These are phyloP conservation scores for Durio zibethinus DNA, from an alignment of 345 rosid genomes.

Conservation along the genomic window DNA sequence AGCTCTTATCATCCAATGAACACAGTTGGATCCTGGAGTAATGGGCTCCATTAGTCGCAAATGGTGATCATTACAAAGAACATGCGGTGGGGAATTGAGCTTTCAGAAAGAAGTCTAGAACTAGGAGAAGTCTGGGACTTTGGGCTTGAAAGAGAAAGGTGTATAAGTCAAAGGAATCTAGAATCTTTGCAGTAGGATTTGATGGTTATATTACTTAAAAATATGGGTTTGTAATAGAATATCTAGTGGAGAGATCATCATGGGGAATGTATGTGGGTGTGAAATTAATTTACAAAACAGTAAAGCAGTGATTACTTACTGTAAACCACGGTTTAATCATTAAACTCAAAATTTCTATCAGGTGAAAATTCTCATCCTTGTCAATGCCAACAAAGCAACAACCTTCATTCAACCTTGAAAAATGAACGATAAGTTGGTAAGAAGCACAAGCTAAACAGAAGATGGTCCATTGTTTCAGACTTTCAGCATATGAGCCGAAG, in stretches of 20 bases:
- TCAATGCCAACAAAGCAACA: not conserved
- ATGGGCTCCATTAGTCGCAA: conserved; percentile 1
- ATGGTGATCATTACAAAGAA: conserved; percentile 3
- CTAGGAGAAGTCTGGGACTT: not conserved
- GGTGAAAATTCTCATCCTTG: too few relatives aligned
- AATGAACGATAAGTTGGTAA: too few relatives aligned
- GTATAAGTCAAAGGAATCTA: conserved; percentile 17
- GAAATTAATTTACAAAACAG: not conserved
- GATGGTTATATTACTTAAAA: not conserved
- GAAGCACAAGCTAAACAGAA: not conserved
- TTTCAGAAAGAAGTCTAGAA: not conserved
- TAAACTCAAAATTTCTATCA: too few relatives aligned
- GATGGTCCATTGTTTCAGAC: not conserved
- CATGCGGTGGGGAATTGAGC: not conserved
- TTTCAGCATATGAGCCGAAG: not conserved
- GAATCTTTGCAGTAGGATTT: conserved; percentile 23
- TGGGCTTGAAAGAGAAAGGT: not conserved
- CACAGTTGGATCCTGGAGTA: conserved; percentile 11
- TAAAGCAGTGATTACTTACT: not conserved
- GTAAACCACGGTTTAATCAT: not conserved
- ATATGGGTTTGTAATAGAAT: not conserved
- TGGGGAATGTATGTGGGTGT: not conserved
- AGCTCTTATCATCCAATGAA: conserved; percentile 8
- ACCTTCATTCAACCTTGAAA: not conserved
- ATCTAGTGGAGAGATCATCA: conserved; percentile 14